Percentiles rank a stretch among this genome's conserved stretches.
These are phyloP conservation scores for Magnolia officinalis DNA, from an alignment of 164 flowering plant species.

Conservation along the genomic window DNA sequence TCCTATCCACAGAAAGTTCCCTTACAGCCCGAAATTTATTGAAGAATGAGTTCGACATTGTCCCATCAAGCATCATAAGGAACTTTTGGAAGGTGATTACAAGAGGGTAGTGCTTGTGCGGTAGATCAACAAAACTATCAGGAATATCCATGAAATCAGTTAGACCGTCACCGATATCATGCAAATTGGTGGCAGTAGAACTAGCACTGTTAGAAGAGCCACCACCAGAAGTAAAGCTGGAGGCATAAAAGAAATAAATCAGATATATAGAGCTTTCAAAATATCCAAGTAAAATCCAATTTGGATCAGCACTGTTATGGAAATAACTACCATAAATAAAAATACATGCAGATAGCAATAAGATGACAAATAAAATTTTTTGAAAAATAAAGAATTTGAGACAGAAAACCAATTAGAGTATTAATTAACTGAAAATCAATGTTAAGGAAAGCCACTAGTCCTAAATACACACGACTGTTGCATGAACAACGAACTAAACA, in stretches of 20 bases:
- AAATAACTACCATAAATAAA: background rate
- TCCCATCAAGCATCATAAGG: constrained; percentile 76
- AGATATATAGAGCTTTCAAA: background rate
- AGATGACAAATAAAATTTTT: background rate
- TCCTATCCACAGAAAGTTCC: constrained; percentile 16
- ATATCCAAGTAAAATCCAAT: background rate
- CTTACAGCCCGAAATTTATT: constrained; percentile 39
- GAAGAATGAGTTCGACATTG: constrained; percentile 54
- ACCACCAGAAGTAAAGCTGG: constrained; percentile 42
- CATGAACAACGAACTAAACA: no score
- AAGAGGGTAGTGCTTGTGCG: constrained; percentile 48
- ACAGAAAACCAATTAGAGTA: no score
- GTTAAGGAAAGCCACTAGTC: no score
- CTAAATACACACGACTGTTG: no score
- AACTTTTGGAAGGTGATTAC: constrained; percentile 70
- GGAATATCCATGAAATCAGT: constrained; percentile 48
- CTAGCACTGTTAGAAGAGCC: constrained; percentile 14
- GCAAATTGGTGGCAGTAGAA: constrained; percentile 23
- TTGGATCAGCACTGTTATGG: background rate
- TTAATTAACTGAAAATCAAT: no score
- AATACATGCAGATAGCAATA: background rate
- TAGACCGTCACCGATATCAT: constrained; percentile 32
- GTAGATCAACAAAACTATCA: constrained; percentile 44
- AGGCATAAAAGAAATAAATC: background rate
- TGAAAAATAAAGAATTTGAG: background rate